phyloP scores from a whole-genome alignment of 1,139 yeast genomes.

The Hansenula sp. region DNA sequence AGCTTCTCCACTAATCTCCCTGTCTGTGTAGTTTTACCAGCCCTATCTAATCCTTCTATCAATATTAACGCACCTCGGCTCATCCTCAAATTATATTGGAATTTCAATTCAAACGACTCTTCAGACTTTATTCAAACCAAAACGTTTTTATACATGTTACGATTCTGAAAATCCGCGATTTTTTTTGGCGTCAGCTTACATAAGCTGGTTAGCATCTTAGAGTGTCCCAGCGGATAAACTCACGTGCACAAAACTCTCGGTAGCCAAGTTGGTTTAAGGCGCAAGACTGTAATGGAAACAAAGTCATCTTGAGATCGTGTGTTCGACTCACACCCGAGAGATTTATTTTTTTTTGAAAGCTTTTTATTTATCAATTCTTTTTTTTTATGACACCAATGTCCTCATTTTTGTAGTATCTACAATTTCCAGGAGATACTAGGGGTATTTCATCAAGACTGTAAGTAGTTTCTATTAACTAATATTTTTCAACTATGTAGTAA shows the following conservation, averaged over 20 bases:
- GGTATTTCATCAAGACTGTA: too few relatives aligned
- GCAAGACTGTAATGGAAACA: constrained; percentile 18
- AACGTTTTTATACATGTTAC: too few relatives aligned
- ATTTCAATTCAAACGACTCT: too few relatives aligned
- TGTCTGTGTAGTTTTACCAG: constrained; percentile 94
- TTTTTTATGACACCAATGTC: too few relatives aligned
- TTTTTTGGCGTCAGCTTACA: background rate
- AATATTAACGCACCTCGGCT: constrained; percentile 70
- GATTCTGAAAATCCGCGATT: too few relatives aligned
- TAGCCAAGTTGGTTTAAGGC: constrained; percentile 22
- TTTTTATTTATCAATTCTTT: background rate
- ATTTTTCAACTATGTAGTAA: constrained; percentile 8
- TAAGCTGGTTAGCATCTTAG: background rate
- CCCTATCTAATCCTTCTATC: constrained; percentile 90
- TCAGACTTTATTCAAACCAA: too few relatives aligned
- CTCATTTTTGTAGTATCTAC: too few relatives aligned
- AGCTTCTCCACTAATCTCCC: constrained; percentile 39
- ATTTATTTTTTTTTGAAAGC: constrained; percentile 4
- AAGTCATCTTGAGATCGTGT: constrained; percentile 19
- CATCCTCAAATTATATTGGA: constrained; percentile 16
- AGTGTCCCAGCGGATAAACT: background rate
- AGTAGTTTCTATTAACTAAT: too few relatives aligned
- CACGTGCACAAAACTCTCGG: constrained; percentile 12
- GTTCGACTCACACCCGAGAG: constrained; percentile 22
- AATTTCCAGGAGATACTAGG: too few relatives aligned